These are phyloP conservation scores for Ceratobasidium sp. DNA, from an alignment of 1,284 basidiomycete species.

Conservation along the genomic window DNA sequence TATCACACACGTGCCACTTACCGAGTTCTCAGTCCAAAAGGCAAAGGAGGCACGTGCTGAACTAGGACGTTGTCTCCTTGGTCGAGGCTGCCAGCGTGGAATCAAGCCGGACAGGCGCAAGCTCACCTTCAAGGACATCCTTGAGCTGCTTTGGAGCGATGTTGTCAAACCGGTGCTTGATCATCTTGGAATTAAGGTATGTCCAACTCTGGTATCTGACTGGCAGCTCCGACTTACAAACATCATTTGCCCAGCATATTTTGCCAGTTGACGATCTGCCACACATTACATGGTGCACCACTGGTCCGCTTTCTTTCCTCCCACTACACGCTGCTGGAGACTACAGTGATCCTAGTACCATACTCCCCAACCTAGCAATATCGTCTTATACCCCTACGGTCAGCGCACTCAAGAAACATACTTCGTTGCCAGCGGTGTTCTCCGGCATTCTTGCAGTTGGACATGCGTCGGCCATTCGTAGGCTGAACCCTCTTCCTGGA, in stretches of 20 bases:
- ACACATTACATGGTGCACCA: background rate
- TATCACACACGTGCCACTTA: background rate
- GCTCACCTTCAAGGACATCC: background rate
- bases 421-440: background rate
- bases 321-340: background rate
- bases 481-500: background rate
- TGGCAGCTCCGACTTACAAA: background rate
- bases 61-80: background rate
- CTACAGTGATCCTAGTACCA: background rate
- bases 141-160: conserved; percentile 5
- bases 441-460: background rate
- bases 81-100: background rate
- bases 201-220: background rate
- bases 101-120: background rate
- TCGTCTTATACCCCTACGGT: background rate
- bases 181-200: background rate
- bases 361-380: background rate
- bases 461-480: background rate
- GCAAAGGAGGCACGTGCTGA: background rate
- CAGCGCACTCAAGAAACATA: background rate
- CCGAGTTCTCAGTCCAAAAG: background rate
- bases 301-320: background rate
- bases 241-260: background rate
- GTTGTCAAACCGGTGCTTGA: conserved; percentile 5
- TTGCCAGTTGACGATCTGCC: background rate